Evolutionary conservation across 306 rosid genomes (phyloP).

Genomic region (Prunus armeniaca): DNA sequence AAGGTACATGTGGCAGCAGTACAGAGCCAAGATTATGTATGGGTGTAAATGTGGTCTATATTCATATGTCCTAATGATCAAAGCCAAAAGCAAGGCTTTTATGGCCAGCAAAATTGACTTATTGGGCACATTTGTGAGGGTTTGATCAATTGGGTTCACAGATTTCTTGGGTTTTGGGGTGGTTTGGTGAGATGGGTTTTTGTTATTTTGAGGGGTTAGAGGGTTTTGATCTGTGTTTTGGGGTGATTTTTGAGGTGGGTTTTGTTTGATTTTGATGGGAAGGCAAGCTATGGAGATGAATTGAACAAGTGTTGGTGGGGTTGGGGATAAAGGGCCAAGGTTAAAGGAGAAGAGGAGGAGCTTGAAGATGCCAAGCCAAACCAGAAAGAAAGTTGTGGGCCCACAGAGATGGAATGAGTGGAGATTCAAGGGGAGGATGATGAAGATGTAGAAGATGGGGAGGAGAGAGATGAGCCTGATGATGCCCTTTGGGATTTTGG

Average conservation of each 20-base stretch:
- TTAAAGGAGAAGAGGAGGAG: slow-evolving; percentile 47
- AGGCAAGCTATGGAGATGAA: slow-evolving; percentile 62
- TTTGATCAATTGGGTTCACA: background rate
- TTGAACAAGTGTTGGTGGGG: slow-evolving; percentile 34
- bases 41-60: slow-evolving; percentile 36
- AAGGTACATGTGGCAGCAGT: slow-evolving; percentile 50
- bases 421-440: slow-evolving; percentile 30
- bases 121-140: background rate
- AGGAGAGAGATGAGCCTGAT: slow-evolving; percentile 26
- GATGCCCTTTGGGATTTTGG: slow-evolving; percentile 27
- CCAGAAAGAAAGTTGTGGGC: slow-evolving; percentile 34
- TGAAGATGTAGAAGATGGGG: slow-evolving; percentile 34
- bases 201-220: no score
- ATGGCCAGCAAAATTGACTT: background rate
- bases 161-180: background rate
- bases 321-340: slow-evolving; percentile 44
- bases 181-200: slow-evolving; percentile 16
- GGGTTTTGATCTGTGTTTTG: background rate
- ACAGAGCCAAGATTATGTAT: slow-evolving; percentile 23
- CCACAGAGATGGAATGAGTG: slow-evolving; percentile 29
- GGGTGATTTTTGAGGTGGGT: slow-evolving; percentile 9
- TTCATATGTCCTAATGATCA: slow-evolving; percentile 26
- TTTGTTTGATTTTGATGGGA: slow-evolving; percentile 47
- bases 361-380: slow-evolving; percentile 36
- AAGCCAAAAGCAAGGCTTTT: slow-evolving; percentile 34